phyloP scores from a whole-genome alignment of 2,329 filamentous ascomycete genomes.

The Fonsecaea nubica region DNA sequence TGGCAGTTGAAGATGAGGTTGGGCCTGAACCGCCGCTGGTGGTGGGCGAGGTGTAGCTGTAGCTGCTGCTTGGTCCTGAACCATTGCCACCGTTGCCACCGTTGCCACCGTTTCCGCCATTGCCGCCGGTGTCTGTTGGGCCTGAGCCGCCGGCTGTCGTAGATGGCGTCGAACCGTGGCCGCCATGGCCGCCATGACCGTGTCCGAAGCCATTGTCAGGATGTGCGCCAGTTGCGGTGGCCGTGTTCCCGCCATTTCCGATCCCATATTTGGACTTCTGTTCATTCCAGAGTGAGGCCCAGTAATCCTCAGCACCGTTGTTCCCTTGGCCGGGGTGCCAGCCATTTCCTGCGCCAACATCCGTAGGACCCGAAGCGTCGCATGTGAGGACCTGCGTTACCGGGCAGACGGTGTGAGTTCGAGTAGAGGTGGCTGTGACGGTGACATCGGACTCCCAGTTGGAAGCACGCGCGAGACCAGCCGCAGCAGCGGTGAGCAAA shows the following conservation, averaged over 20 bases:
- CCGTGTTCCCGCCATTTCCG: slow-evolving; percentile 30
- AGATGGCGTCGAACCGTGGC: slow-evolving; percentile 8
- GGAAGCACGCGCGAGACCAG: slow-evolving; percentile 26
- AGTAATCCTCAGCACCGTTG: slow-evolving; percentile 23
- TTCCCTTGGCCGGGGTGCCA: slow-evolving; percentile 7
- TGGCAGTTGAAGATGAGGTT: slow-evolving; percentile 3
- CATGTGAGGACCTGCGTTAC: slow-evolving; percentile 24
- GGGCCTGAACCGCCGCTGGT: slow-evolving; percentile 11
- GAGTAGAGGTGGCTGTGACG: slow-evolving; percentile 30
- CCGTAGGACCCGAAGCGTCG: slow-evolving; percentile 13
- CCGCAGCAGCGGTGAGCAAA: slow-evolving; percentile 29
- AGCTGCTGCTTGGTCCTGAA: slow-evolving; percentile 5
- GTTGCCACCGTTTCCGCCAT: not conserved
- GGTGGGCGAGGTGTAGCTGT: slow-evolving; percentile 7
- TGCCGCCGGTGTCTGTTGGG: slow-evolving; percentile 2
- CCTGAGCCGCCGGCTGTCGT: not conserved
- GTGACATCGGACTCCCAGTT: slow-evolving; percentile 25
- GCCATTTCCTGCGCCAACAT: slow-evolving; percentile 10
- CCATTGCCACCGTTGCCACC: too few relatives aligned
- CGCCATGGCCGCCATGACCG: not conserved
- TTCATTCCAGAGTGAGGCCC: slow-evolving; percentile 29
- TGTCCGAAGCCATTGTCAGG: slow-evolving; percentile 1
- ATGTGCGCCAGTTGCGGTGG: slow-evolving; percentile 13
- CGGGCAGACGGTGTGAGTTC: slow-evolving; percentile 32
- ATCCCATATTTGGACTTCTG: slow-evolving; percentile 32